A percentile compares a stretch with the other conserved stretches of the same genome.
phyloP scores from a whole-genome alignment of 106 monocot genomes.

The Ottelia alismoides region DNA sequence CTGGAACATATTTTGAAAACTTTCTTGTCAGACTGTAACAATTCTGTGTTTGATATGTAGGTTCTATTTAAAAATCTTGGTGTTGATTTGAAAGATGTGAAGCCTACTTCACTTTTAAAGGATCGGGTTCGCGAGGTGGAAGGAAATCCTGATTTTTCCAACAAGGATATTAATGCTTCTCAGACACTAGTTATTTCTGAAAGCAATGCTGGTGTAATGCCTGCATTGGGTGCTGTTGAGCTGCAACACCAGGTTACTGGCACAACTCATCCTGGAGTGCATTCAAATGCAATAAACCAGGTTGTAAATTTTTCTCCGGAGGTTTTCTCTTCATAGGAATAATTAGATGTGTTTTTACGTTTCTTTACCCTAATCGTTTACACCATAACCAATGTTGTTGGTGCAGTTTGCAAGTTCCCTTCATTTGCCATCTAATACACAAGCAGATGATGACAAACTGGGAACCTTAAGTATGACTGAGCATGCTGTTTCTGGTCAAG shows the following conservation, averaged over 20 bases:
- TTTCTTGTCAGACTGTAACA: not conserved
- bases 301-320: too few species aligned
- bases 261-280: slow-evolving; percentile 27
- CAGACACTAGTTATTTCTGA: slow-evolving; percentile 52
- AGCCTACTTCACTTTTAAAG: slow-evolving; percentile 78
- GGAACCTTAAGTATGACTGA: slow-evolving; percentile 54
- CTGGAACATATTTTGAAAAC: not conserved
- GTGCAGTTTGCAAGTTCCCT: slow-evolving; percentile 51
- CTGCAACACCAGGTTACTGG: slow-evolving; percentile 50
- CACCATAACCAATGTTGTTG: too few species aligned
- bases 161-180: slow-evolving; percentile 53
- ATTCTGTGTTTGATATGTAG: slow-evolving; percentile 16
- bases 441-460: slow-evolving; percentile 74
- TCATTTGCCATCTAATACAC: slow-evolving; percentile 40
- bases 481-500: slow-evolving; percentile 51
- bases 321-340: too few species aligned
- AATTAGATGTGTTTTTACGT: too few species aligned
- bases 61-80: slow-evolving; percentile 91
- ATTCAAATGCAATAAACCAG: slow-evolving; percentile 52
- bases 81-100: slow-evolving; percentile 90
- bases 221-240: slow-evolving; percentile 49
- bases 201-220: slow-evolving; percentile 26
- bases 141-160: slow-evolving; percentile 97
- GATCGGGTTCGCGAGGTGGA: slow-evolving; percentile 77
- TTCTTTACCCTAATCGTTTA: too few species aligned